These are phyloP conservation scores for Rasamsonia emersonii DNA, from an alignment of 2,329 filamentous ascomycete species.

Conservation along the genomic window DNA sequence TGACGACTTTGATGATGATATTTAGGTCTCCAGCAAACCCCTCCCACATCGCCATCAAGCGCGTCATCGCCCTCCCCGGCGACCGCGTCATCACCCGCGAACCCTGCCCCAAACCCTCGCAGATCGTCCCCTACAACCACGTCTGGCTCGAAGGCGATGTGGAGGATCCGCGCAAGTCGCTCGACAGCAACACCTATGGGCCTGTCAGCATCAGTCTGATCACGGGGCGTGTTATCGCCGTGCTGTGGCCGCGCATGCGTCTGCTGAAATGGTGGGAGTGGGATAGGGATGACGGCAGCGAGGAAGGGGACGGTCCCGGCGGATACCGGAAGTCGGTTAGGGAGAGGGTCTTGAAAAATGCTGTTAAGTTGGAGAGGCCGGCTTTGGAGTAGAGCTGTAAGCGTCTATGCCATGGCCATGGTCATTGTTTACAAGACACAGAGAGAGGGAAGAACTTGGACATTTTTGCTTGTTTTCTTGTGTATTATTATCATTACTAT, in stretches of 20 bases:
- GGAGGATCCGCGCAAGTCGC: constrained; percentile 51
- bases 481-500: constrained; percentile 6
- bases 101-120: constrained; percentile 47
- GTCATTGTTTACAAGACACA: too few species aligned
- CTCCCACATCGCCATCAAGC: constrained; percentile 64
- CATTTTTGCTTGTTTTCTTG: constrained; percentile 2
- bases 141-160: constrained; percentile 95
- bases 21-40: constrained; percentile 62
- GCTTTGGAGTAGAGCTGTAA: constrained; percentile 12
- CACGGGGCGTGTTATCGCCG: constrained; percentile 62
- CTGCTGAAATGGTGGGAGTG: constrained; percentile 29
- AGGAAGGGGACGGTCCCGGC: constrained; percentile 12
- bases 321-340: constrained; percentile 26
- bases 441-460: too few species aligned
- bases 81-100: constrained; percentile 62
- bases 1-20: neutral
- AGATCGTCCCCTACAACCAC: constrained; percentile 68
- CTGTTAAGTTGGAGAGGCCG: constrained; percentile 26
- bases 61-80: constrained; percentile 71
- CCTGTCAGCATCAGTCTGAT: constrained; percentile 70
- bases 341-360: constrained; percentile 28
- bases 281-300: constrained; percentile 22
- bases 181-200: constrained; percentile 87
- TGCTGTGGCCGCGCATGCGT: constrained; percentile 55
- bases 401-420: too few species aligned